Conservation (phyloP, 371 early-diverging fungal genomes). For the Haplosporangium sp. region DNA sequence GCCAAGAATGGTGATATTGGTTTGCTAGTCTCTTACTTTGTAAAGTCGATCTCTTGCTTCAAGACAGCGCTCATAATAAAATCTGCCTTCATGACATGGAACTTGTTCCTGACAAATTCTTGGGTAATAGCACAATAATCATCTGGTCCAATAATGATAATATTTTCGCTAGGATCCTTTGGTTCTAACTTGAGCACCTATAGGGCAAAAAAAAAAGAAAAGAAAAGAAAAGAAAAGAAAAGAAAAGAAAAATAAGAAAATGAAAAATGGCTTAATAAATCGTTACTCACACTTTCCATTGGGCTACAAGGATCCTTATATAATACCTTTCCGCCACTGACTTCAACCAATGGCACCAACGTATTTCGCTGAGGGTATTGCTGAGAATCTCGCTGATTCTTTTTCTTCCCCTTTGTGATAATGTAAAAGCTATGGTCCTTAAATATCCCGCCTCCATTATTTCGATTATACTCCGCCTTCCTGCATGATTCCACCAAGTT, state of each 20-base stretch:
- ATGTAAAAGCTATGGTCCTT: constrained; percentile 6
- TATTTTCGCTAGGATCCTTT: neutral
- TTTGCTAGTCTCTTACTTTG: constrained; percentile 5
- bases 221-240: neutral
- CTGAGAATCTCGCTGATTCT: neutral
- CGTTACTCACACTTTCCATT: no score
- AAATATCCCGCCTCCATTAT: constrained; percentile 4
- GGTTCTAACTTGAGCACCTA: constrained; percentile 7
- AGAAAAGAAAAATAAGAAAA: neutral
- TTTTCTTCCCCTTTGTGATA: constrained; percentile 1
- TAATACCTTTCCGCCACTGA: constrained; percentile 21
- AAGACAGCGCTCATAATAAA: constrained; percentile 15
- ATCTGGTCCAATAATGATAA: constrained; percentile 22
- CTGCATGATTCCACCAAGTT: constrained; percentile 6
- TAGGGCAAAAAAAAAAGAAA: neutral
- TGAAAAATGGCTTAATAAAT: no score
- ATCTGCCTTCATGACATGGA: constrained; percentile 14
- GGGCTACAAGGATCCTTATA: no score
- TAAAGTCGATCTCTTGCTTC: constrained; percentile 3
- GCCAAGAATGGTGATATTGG: no score
- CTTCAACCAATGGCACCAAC: constrained; percentile 9
- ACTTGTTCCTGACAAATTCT: neutral
- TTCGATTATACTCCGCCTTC: neutral
- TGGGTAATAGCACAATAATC: neutral
- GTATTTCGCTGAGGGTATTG: neutral